Conservation (phyloP, 345 rosid species). For the Eucalyptus cladocalyx region DNA sequence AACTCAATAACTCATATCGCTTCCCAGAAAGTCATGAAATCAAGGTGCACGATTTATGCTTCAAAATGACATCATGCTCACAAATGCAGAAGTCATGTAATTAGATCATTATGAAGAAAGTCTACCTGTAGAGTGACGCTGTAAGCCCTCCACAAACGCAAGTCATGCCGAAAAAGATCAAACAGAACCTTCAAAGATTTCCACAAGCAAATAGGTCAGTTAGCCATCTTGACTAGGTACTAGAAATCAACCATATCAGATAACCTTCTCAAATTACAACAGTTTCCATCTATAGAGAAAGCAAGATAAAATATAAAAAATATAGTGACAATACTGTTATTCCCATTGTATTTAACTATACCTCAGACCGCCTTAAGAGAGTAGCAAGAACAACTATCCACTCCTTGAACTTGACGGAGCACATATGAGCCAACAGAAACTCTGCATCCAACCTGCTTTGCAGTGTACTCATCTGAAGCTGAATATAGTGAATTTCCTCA, state of each 20-base stretch:
- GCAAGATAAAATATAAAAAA: neutral
- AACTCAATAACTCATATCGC: neutral
- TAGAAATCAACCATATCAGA: neutral
- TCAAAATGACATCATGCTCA: neutral
- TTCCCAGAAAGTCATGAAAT: neutral
- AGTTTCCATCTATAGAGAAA: neutral
- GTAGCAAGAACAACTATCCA: slow-evolving; percentile 99
- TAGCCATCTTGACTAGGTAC: neutral
- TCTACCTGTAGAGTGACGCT: slow-evolving; percentile 63
- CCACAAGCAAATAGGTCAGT: neutral
- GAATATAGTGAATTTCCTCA: neutral
- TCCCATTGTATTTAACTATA: slow-evolving; percentile 1
- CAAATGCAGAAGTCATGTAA: neutral
- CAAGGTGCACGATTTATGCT: neutral
- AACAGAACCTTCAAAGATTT: slow-evolving; percentile 54
- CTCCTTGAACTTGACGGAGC: slow-evolving; percentile 96
- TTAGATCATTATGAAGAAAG: neutral
- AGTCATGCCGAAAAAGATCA: slow-evolving; percentile 73
- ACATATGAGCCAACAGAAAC: slow-evolving; percentile 95
- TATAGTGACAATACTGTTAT: no score
- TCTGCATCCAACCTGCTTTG: slow-evolving; percentile 95
- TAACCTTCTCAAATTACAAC: neutral
- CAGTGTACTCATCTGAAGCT: slow-evolving; percentile 94
- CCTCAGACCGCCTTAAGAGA: slow-evolving; percentile 85
- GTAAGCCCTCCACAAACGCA: slow-evolving; percentile 83